phyloP scores from a whole-genome alignment of 257 asterid species.

The Nicotiana attenuata region DNA sequence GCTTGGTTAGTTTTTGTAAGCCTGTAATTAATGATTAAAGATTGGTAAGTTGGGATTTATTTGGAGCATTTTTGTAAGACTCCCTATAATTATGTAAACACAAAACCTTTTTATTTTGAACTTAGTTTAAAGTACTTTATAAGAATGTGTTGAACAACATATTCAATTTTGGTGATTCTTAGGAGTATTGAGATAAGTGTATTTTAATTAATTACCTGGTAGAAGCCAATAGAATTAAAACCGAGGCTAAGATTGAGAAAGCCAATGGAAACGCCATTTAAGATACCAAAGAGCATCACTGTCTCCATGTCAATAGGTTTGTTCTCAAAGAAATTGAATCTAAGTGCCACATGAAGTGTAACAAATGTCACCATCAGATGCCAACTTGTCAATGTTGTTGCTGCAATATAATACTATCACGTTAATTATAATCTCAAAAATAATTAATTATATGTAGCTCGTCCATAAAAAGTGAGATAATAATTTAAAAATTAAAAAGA shows the following conservation, averaged over 20 bases:
- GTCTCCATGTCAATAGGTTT: slow-evolving; percentile 71
- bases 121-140: neutral
- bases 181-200: too few species aligned
- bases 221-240: slow-evolving; percentile 85
- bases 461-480: neutral
- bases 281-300: slow-evolving; percentile 49
- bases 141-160: too few species aligned
- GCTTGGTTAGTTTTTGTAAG: too few species aligned
- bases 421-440: neutral
- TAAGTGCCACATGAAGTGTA: slow-evolving; percentile 70
- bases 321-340: slow-evolving; percentile 67
- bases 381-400: slow-evolving; percentile 95
- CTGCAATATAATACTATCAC: slow-evolving; percentile 25
- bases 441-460: neutral
- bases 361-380: slow-evolving; percentile 87
- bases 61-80: too few species aligned
- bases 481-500: neutral
- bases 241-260: slow-evolving; percentile 89
- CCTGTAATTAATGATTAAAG: too few species aligned
- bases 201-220: slow-evolving; percentile 45
- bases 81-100: neutral
- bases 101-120: neutral
- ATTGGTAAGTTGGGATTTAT: too few species aligned
- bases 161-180: too few species aligned
- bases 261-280: slow-evolving; percentile 83